Base-by-base conservation (phyloP, 331 rosid genomes). In the Pyracantha coccinea region DNA sequence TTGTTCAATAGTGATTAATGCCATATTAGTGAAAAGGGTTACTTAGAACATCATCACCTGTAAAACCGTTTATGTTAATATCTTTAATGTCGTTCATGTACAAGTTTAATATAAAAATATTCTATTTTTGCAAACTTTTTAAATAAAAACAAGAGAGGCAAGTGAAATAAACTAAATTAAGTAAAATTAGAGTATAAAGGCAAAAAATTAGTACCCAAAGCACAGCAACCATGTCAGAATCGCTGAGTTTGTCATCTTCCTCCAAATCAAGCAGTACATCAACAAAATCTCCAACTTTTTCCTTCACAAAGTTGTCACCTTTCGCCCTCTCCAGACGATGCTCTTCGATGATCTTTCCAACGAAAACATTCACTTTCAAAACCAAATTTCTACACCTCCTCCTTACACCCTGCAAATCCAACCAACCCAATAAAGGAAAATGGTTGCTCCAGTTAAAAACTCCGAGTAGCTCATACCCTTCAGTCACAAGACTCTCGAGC, bases 191-290 rank as follows among this genome's bases (percentile, higher is more conserved):
- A 59, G 15, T 23, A 7, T 20, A 45, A 68, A 6, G 1, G 17
- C 44, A 11, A 15, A 0, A 11, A 31, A n/a, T n/a, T 6, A 3
- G 50, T 83, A 92, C 97, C 96, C 96, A 90, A 4, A 92, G 90
- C 75, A 92, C 94, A 21, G 96, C 97, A 16, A 88, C 83, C 92
- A 92, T 85, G 27, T 92, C 97, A 28, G 91, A 77, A 53, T 90
- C 88, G 5, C 32, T 69, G 28, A 92, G 89, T 7, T 82, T 87
- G 55, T 85, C 78, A 2, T 83, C 79, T 1, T 82, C 53, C 71
- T 86, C 91, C 78, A 88, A 72, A 70, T 80, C 89, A 78, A 92
- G 97, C 77, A 92, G 69, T 5, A 92, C 94, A 58, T 92, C 92
- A 29, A 92, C 96, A 44, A 92, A 92, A 53, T 88, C 96, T 12